Evolutionary conservation across 1,139 yeast species (phyloP), one percentile per base, ranked within the genome.

Genomic region (Diutina sp.): DNA sequence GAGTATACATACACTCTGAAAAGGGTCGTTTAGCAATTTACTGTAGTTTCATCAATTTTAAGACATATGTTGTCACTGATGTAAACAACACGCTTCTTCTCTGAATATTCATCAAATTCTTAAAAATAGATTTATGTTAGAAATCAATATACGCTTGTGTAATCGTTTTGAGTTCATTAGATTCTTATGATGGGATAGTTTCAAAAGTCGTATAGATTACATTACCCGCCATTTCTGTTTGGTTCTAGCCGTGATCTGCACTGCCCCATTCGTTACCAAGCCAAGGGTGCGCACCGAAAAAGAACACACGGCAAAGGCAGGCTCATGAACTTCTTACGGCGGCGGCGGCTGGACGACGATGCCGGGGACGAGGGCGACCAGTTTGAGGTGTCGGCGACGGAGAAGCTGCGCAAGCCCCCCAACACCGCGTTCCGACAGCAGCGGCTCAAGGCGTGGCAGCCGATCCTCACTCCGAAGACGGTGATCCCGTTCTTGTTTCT

Each of bases 351-450:
- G 38, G 68, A 68, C 12, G 73, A 68, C 55, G 71, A 69, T 45
- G 72, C 67, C 45, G 67, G 65, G 32, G 68, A 65, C 32, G 64
- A 64, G 16, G 61, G 61, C 41, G 59, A 56, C n/a, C 16, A 16
- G 7, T 8, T 30, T 12, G 32, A 50, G 21, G 61, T 67, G 55
- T 32, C 58, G 28, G 62, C 62, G 1, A 60, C 71, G 46, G 69
- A 67, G 54, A 82, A 80, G 62, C 80, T 85, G 3, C 72, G 88
- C 60, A 82, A 84, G 64, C 90, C 87, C 12, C 85, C 84, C 64
- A 87, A 87, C 66, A 87, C 93, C 3, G 93, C 93, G 2, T 87
- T 87, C 65, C 78, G 91, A 64, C 95, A 87, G 65, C 80, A 76
- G 63, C 60, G 79, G 58, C 67, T 76, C 57, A 85, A 85, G 65